Evolutionary conservation across 495 filamentous ascomycete genomes (phyloP).

Genomic region (Talaromyces wortmannii): DNA sequence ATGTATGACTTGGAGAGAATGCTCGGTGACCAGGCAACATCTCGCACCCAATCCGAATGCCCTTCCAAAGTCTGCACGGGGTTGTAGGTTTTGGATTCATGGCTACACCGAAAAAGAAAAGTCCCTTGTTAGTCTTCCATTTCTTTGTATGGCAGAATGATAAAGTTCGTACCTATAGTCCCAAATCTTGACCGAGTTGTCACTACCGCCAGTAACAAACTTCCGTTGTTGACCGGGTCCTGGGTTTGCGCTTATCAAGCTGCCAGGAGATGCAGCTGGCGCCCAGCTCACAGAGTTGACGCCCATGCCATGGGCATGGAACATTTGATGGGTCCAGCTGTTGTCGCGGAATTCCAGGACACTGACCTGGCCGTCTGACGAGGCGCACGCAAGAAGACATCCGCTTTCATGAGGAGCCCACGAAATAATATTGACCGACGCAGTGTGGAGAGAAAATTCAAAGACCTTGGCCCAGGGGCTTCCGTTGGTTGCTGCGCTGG

Average conservation of each 20-base stretch:
- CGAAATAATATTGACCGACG: constrained; percentile 89
- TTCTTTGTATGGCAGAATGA: not conserved
- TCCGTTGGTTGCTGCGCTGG: constrained; percentile 33
- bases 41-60: constrained; percentile 95
- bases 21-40: constrained; percentile 94
- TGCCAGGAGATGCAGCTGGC: constrained; percentile 71
- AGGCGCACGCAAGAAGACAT: constrained; percentile 90
- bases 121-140: not conserved
- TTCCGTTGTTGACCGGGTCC: constrained; percentile 56
- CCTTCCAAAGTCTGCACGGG: constrained; percentile 54
- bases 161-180: constrained; percentile 43
- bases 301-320: constrained; percentile 85
- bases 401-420: constrained; percentile 97
- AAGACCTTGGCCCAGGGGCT: constrained; percentile 73
- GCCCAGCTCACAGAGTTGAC: constrained; percentile 97
- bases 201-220: constrained; percentile 90
- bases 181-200: constrained; percentile 93
- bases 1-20: constrained; percentile 94
- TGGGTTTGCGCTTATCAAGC: constrained; percentile 64
- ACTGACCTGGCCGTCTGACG: constrained; percentile 83
- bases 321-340: constrained; percentile 73
- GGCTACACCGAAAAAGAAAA: constrained; percentile 17
- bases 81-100: constrained; percentile 48
- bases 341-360: constrained; percentile 97
- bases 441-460: constrained; percentile 85